Base-by-base conservation (phyloP, 176 grass and related monocot species). In the Secale cereale region DNA sequence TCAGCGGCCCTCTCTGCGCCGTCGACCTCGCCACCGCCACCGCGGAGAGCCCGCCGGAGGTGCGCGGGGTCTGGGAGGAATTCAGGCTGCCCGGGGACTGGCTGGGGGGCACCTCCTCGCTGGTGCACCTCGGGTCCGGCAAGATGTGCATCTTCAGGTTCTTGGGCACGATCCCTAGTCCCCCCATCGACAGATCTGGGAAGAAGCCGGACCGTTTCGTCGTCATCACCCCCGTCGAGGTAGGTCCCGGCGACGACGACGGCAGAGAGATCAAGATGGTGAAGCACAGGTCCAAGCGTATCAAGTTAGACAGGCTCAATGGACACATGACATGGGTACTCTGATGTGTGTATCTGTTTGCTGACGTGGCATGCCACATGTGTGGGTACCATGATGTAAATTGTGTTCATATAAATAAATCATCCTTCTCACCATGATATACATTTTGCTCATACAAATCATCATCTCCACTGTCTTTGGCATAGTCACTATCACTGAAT, bases 121-220 rank as follows among this genome's bases (percentile, higher is more conserved):
- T 78, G 20, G 75, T 78, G 20, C 52, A 60, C 54, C 52, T 78
- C 30, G 52, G 52, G 52, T 78, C 31, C 54, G 31, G 75, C 52
- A 78, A 78, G 75, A 33, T 78, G 1, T 78, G 52, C 31, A 5
- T 78, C 30, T 33, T 78, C 75, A 60, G 75, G 75, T 78, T 78
- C 52, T 78, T 78, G 12, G 6, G 22, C 11, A 36, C 52, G 1
- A 10, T n/a, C 31, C 11, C 0, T 22, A 37, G 52, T 22, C 48
- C 48, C 16, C 5, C 48, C 4, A 52, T 57, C 7, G 52, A 57
- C 52, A 19, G 2, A 22, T 57, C 19, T 22, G 16, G 17, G 19
- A 22, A 57, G 52, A 57, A 57, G 7, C 59, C 8, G 65, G 30
- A 32, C 63, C 54, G 6, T 4, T 22, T 37, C 32, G 13, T 33